Percentiles rank a stretch among this genome's conserved stretches.
Conservation (phyloP, 2,329 filamentous ascomycete species). For the Sarocladium kiliense region DNA sequence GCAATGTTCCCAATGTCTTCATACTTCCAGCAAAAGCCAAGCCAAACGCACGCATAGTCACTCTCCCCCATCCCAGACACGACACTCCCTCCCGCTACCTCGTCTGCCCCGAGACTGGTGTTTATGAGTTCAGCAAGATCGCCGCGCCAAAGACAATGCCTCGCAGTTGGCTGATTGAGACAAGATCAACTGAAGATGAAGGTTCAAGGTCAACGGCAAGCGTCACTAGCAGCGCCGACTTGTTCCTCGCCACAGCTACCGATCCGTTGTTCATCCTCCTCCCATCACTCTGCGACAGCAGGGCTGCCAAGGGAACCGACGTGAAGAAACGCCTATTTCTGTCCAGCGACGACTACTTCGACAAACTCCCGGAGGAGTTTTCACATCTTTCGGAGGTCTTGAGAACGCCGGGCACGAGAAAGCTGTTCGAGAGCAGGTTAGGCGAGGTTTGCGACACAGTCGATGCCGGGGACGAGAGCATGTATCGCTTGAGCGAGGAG, state of each 20-base stretch:
- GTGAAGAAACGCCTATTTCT: constrained; percentile 59
- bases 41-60: constrained; percentile 51
- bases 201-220: constrained; percentile 42
- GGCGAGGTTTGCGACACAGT: constrained; percentile 72
- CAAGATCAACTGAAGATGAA: constrained; percentile 15
- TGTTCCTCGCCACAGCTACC: constrained; percentile 79
- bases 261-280: constrained; percentile 83
- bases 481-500: constrained; percentile 73
- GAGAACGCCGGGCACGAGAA: constrained; percentile 36
- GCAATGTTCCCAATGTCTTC: constrained; percentile 50
- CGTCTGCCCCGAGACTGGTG: constrained; percentile 54
- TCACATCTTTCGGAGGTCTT: constrained; percentile 57
- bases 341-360: constrained; percentile 66
- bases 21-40: constrained; percentile 53
- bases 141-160: constrained; percentile 47
- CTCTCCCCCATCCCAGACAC: constrained; percentile 55
- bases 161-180: constrained; percentile 58
- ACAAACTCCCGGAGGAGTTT: constrained; percentile 49
- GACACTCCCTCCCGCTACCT: constrained; percentile 53
- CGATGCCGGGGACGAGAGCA: constrained; percentile 74
- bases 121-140: constrained; percentile 61
- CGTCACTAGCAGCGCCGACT: constrained; percentile 46
- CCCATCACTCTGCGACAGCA: constrained; percentile 56
- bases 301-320: constrained; percentile 34
- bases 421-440: constrained; percentile 60